Percentiles rank a stretch among this genome's conserved stretches.
Conservation (phyloP, 805 yeast species). For the Pichia paraexigua region DNA sequence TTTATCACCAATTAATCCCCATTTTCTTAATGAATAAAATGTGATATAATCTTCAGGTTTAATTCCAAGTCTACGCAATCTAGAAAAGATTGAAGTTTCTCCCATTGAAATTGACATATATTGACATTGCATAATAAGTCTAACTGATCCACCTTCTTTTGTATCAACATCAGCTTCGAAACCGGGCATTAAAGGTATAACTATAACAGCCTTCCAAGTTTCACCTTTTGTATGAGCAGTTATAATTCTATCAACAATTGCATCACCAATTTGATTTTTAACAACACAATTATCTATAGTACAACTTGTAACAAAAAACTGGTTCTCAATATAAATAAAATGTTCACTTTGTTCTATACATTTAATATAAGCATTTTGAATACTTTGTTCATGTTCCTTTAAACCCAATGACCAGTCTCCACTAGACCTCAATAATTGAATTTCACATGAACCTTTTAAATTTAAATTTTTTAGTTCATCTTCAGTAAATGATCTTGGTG, state of each 20-base stretch:
- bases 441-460: constrained; percentile 80
- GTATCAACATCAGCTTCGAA: constrained; percentile 89
- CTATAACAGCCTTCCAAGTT: constrained; percentile 82
- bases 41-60: constrained; percentile 87
- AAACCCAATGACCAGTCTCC: constrained; percentile 92
- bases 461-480: constrained; percentile 59
- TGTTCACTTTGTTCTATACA: constrained; percentile 88
- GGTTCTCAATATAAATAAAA: constrained; percentile 90
- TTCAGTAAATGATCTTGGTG: constrained; percentile 79
- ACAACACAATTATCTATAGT: constrained; percentile 76
- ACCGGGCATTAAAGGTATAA: constrained; percentile 97
- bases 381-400: constrained; percentile 76
- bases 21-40: constrained; percentile 84
- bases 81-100: constrained; percentile 75
- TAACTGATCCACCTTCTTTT: constrained; percentile 89
- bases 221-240: constrained; percentile 73
- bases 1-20: constrained; percentile 85
- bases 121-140: constrained; percentile 95
- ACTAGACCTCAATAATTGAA: constrained; percentile 82
- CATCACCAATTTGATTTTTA: constrained; percentile 89
- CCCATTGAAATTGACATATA: constrained; percentile 91
- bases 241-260: constrained; percentile 91
- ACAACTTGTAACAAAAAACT: constrained; percentile 88
- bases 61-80: constrained; percentile 70
- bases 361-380: constrained; percentile 87